A percentile compares a stretch with the other conserved stretches of the same genome.
These are phyloP conservation scores for Pseudopediastrum boryanum DNA, from an alignment of 139 green algal genomes.

Conservation along the genomic window DNA sequence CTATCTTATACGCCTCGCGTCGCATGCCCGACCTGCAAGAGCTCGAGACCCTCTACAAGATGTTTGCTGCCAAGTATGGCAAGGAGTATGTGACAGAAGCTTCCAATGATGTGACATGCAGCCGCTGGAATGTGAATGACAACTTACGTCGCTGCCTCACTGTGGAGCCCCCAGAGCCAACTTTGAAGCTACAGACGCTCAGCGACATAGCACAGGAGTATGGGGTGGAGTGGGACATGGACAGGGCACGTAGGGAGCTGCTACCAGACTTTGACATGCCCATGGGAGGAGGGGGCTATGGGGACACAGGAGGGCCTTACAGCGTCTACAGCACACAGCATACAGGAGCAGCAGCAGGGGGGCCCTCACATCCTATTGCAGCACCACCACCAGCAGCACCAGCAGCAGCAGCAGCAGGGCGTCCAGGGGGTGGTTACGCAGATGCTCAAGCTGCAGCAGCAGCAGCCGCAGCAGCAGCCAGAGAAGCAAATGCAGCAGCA, in stretches of 20 bases:
- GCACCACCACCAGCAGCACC: background rate
- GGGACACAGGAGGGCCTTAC: too few relatives aligned
- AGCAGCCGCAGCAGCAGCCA: slow-evolving; percentile 21
- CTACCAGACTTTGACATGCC: slow-evolving; percentile 35
- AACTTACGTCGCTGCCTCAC: slow-evolving; percentile 56
- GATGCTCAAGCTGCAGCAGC: slow-evolving; percentile 22
- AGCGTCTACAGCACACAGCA: too few relatives aligned
- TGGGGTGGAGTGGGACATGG: slow-evolving; percentile 56
- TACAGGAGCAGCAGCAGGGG: background rate
- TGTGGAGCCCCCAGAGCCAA: slow-evolving; percentile 48
- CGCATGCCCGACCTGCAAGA: slow-evolving; percentile 70
- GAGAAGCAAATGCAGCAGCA: slow-evolving; percentile 35
- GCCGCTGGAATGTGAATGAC: slow-evolving; percentile 63
- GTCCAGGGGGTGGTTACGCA: background rate
- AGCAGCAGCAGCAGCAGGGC: slow-evolving; percentile 16
- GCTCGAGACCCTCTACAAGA: slow-evolving; percentile 54
- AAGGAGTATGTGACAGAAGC: slow-evolving; percentile 52
- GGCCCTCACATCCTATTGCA: background rate
- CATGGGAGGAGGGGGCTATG: too few relatives aligned
- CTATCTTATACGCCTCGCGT: slow-evolving; percentile 38
- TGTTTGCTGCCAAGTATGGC: slow-evolving; percentile 73
- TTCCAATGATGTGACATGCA: slow-evolving; percentile 43
- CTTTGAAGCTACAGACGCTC: slow-evolving; percentile 56
- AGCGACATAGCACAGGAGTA: slow-evolving; percentile 56
- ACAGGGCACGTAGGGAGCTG: slow-evolving; percentile 47